Evolutionary conservation across 2,329 filamentous ascomycete genomes (phyloP).

Genomic region (Aspergillus phoenicis): DNA sequence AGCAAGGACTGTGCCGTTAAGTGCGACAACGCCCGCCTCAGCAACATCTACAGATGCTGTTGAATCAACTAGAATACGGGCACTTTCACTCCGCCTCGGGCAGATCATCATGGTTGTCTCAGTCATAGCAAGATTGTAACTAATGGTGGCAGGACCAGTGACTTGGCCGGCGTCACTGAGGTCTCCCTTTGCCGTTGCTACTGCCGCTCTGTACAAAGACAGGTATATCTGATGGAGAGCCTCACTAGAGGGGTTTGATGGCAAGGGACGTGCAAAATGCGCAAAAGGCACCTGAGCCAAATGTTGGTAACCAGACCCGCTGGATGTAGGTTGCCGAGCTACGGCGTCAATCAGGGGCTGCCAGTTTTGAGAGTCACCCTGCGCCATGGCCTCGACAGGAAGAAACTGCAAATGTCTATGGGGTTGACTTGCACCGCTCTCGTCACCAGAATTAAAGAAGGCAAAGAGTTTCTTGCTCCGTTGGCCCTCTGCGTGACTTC

Average conservation of each 20-base stretch:
- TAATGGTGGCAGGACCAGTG: slow-evolving; percentile 50
- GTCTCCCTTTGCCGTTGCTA: slow-evolving; percentile 32
- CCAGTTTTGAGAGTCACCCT: slow-evolving; percentile 44
- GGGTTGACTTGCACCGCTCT: slow-evolving; percentile 52
- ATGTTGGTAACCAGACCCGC: slow-evolving; percentile 27
- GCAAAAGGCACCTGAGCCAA: slow-evolving; percentile 51
- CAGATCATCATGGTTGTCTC: slow-evolving; percentile 56
- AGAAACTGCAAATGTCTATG: slow-evolving; percentile 53
- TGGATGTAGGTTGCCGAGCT: slow-evolving; percentile 15
- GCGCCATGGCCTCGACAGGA: slow-evolving; percentile 49
- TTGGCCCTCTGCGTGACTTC: slow-evolving; percentile 7
- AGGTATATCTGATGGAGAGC: slow-evolving; percentile 43
- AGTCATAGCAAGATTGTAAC: slow-evolving; percentile 63
- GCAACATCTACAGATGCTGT: slow-evolving; percentile 34
- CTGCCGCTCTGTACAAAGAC: slow-evolving; percentile 45
- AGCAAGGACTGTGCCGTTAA: slow-evolving; percentile 61
- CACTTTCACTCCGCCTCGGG: slow-evolving; percentile 52
- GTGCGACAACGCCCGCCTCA: slow-evolving; percentile 47
- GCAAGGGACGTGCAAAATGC: slow-evolving; percentile 50
- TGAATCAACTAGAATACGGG: slow-evolving; percentile 42
- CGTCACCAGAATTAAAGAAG: slow-evolving; percentile 54
- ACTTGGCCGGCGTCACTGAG: slow-evolving; percentile 19
- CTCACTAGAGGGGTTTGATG: slow-evolving; percentile 42
- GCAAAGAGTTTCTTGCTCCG: slow-evolving; percentile 44
- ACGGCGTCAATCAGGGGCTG: slow-evolving; percentile 50